phyloP scores from a whole-genome alignment of 345 rosid genomes.

The Camelina laxa region DNA sequence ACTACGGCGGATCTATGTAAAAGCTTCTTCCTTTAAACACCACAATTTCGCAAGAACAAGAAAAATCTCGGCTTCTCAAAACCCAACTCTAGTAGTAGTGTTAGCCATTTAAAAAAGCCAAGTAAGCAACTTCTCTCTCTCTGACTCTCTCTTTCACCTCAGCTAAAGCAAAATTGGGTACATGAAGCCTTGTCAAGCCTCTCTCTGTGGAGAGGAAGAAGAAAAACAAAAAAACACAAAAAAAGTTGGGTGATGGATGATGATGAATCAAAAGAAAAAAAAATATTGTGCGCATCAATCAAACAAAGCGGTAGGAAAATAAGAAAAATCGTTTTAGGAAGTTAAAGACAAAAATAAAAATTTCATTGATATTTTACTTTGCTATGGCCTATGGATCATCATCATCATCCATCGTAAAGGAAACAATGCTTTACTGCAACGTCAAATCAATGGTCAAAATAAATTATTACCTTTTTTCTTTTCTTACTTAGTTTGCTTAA shows the following conservation, averaged over 20 bases:
- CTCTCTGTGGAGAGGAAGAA: slow-evolving; percentile 6
- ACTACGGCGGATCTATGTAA: slow-evolving; percentile 32
- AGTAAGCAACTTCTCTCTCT: neutral
- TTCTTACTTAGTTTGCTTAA: neutral
- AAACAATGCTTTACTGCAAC: slow-evolving; percentile 46
- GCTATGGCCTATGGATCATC: neutral
- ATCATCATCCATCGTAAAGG: slow-evolving; percentile 19
- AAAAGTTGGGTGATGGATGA: slow-evolving; percentile 3
- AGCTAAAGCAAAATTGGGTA: slow-evolving; percentile 11
- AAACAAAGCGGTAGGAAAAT: neutral
- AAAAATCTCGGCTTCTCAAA: slow-evolving; percentile 23
- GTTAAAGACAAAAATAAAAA: neutral
- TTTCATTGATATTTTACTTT: no score
- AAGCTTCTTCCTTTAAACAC: neutral
- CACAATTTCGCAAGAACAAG: neutral
- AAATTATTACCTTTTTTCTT: neutral
- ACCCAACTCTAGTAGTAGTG: neutral
- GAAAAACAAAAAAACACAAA: neutral
- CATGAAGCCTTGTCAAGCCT: neutral
- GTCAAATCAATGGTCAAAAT: slow-evolving; percentile 44
- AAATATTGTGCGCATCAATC: neutral
- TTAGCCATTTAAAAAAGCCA: slow-evolving; percentile 24
- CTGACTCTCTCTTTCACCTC: neutral
- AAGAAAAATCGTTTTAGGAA: slow-evolving; percentile 5
- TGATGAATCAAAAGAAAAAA: slow-evolving; percentile 1